Conservation (phyloP, 106 monocot species). For the Acanthochlamys bracteata region DNA sequence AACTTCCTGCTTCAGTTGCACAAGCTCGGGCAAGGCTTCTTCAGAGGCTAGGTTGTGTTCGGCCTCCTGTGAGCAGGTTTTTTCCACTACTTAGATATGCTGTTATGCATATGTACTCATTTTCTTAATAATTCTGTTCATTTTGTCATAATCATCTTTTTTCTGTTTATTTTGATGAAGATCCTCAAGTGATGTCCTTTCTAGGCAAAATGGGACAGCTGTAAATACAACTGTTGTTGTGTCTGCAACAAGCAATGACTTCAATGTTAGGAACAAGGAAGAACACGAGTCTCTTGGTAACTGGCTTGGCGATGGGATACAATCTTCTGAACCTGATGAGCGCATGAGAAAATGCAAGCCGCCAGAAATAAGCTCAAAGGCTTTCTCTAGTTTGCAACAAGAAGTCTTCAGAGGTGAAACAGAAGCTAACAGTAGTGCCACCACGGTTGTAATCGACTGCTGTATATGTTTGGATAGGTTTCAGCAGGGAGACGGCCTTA, state of each 20-base stretch:
- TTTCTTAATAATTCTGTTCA: background rate
- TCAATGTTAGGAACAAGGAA: background rate
- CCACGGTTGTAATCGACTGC: constrained; percentile 10
- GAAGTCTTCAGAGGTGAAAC: constrained; percentile 12
- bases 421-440: background rate
- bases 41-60: constrained; percentile 40
- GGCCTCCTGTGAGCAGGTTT: constrained; percentile 22
- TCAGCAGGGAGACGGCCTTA: constrained; percentile 18
- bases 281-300: constrained; percentile 4
- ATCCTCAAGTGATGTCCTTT: too few relatives aligned
- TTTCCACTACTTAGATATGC: background rate
- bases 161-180: too few relatives aligned
- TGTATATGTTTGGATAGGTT: constrained; percentile 40
- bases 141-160: too few relatives aligned
- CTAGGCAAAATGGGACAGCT: too few relatives aligned
- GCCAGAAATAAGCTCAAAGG: constrained; percentile 10
- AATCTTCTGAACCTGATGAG: background rate
- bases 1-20: constrained; percentile 41
- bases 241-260: background rate
- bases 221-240: too few relatives aligned
- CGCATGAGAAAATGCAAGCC: constrained; percentile 14
- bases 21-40: constrained; percentile 51
- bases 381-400: constrained; percentile 1
- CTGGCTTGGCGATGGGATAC: background rate
- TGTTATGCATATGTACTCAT: background rate